A percentile compares a stretch with the other conserved stretches of the same genome.
Evolutionary conservation across 768 basidiomycete species (phyloP).

Genomic region (Dacryopinax primogenitus): DNA sequence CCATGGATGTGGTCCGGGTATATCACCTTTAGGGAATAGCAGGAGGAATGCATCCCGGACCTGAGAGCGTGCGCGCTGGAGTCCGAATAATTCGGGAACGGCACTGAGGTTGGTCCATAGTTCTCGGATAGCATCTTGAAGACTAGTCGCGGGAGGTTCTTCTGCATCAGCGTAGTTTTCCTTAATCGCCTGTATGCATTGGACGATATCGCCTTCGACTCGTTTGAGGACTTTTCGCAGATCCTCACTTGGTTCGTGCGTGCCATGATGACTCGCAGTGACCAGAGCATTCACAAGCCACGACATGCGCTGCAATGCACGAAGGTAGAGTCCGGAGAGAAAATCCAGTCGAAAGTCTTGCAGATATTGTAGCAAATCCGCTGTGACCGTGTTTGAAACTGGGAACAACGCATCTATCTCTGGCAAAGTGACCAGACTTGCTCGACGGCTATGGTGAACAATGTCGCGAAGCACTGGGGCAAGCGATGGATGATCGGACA

Average conservation of each 20-base stretch:
- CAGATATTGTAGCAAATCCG: neutral
- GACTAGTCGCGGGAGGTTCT: neutral
- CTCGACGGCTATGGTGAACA: neutral
- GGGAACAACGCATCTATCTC: neutral
- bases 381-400: neutral
- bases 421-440: neutral
- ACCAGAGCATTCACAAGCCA: neutral
- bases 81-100: neutral
- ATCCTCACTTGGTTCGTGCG: neutral
- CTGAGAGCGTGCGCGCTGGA: neutral
- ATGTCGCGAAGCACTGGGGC: neutral
- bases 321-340: neutral
- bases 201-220: neutral
- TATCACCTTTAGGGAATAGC: neutral
- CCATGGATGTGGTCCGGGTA: neutral
- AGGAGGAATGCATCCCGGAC: neutral
- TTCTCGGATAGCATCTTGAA: neutral
- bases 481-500: constrained; percentile 1
- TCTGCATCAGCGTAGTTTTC: neutral
- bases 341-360: neutral
- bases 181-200: neutral
- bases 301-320: neutral
- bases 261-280: neutral
- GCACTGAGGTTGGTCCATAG: neutral
- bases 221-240: neutral